Evolutionary conservation across 2,329 filamentous ascomycete genomes (phyloP).

Genomic region (Fusarium pseudocircinatum): DNA sequence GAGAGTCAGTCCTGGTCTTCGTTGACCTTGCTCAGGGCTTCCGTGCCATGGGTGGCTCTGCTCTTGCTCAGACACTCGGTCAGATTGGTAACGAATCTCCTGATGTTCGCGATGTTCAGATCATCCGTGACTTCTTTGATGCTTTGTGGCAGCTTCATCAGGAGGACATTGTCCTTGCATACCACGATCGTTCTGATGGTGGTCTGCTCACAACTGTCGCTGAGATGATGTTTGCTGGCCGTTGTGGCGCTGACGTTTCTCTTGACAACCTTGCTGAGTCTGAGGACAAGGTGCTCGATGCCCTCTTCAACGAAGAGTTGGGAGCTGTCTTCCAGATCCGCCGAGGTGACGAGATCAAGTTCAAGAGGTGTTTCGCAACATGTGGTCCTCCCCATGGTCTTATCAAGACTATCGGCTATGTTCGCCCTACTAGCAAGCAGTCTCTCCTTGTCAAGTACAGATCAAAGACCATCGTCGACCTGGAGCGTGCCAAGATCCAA

Average conservation of each 20-base stretch:
- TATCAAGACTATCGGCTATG: conserved; percentile 84
- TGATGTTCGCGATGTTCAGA: conserved; percentile 82
- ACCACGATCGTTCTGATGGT: conserved; percentile 94
- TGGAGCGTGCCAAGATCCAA: conserved; percentile 79
- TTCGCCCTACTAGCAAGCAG: conserved; percentile 76
- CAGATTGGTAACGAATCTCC: conserved; percentile 86
- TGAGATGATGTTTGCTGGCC: conserved; percentile 98
- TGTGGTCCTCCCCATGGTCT: conserved; percentile 84
- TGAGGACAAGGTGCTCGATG: conserved; percentile 73
- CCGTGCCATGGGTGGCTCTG: conserved; percentile 88
- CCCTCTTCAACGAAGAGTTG: conserved; percentile 95
- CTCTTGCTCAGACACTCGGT: conserved; percentile 87
- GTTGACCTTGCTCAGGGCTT: conserved; percentile 87
- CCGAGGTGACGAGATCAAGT: conserved; percentile 83
- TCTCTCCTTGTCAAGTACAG: conserved; percentile 79
- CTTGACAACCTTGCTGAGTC: conserved; percentile 77
- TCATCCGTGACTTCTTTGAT: conserved; percentile 91
- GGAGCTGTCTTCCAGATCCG: conserved; percentile 96
- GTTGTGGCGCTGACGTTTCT: conserved; percentile 86
- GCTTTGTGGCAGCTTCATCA: conserved; percentile 73
- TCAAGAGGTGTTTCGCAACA: conserved; percentile 90
- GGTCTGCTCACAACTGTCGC: conserved; percentile 89
- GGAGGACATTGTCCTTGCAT: conserved; percentile 79
- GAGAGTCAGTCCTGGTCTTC: conserved; percentile 87
- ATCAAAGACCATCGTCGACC: conserved; percentile 72